Evolutionary conservation across 257 asterid species (phyloP), one percentile per base, ranked within the genome.

Genomic region (Craterostigma plantagineum): DNA sequence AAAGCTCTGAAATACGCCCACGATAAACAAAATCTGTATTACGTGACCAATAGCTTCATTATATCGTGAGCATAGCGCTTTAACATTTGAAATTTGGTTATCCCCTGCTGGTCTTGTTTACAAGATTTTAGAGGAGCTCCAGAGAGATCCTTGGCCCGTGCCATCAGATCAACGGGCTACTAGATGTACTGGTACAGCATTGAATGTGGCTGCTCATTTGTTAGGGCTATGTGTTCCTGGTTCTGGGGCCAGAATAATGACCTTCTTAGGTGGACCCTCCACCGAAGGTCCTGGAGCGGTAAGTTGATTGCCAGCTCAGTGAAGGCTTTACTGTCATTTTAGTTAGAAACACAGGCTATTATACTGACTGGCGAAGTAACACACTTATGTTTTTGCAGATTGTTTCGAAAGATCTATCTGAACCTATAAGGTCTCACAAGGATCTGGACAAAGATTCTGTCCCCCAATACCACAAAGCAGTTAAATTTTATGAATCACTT

Each of bases 401-500:
- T 59, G 95, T 77, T 47, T 79, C 95, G 0, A 83, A 70, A 65
- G 64, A 15, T 73, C 65, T 90, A 16, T 90, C 94, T 57, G 95
- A 83, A 53, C 92, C 98, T 27, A 66, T 90, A 45, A 92, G 98
- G 50, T 90, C 98, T 40, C 94, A 83, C 60, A 83, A 90, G 75
- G 98, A 90, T 57, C 72, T 90, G 70, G 98, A 90, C 62, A 90
- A 90, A 69, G 98, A 90, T 70, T 74, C 95, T 57, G 98, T 81
- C 12, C 91, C 92, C 16, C 72, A 63, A 52, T 77, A 64, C 63
- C 93, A 83, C 56, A 90, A 90, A 59, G 93, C 94, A 41, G 95
- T 71, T 50, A 90, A 77, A 58, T 79, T 82, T 54, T 90, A 90
- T 56, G 98, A 83, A 68, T 62, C 67, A 51, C 74, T 83, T 52